Conservation (phyloP, 2,329 filamentous ascomycete species). For the Pyricularia pennisetigena region DNA sequence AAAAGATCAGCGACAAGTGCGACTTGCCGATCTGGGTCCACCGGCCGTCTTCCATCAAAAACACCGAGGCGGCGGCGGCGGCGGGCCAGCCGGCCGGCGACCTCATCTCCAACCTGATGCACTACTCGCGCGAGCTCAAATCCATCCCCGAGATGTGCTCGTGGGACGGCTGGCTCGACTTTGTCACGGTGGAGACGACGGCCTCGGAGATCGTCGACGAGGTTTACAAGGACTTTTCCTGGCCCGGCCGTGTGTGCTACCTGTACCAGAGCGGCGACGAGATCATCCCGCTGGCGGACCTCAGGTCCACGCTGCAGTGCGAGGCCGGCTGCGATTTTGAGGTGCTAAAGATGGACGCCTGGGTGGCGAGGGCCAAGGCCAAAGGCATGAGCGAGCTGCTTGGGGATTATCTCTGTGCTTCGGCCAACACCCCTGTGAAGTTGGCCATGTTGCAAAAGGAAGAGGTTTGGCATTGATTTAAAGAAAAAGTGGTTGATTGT, state of each 20-base stretch:
- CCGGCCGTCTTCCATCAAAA: slow-evolving; percentile 13
- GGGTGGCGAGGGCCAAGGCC: slow-evolving; percentile 7
- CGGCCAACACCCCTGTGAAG: slow-evolving; percentile 3
- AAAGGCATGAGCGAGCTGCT: slow-evolving; percentile 7
- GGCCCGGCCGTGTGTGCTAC: slow-evolving; percentile 3
- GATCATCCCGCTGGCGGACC: slow-evolving; percentile 5
- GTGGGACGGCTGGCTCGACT: slow-evolving; percentile 8
- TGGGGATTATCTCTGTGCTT: slow-evolving; percentile 6
- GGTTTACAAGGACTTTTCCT: neutral
- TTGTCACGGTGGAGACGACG: slow-evolving; percentile 7
- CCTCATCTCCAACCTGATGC: slow-evolving; percentile 10
- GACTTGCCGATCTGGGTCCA: slow-evolving; percentile 18
- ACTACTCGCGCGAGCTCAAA: neutral
- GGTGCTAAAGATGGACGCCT: slow-evolving; percentile 7
- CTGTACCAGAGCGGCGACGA: slow-evolving; percentile 7
- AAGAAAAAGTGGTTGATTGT: no score
- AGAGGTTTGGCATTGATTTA: slow-evolving; percentile 4
- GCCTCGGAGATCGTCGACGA: slow-evolving; percentile 3
- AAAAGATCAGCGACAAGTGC: neutral
- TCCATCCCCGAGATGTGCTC: slow-evolving; percentile 5
- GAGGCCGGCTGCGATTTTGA: neutral
- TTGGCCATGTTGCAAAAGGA: slow-evolving; percentile 1
- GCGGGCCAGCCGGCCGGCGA: slow-evolving; percentile 7
- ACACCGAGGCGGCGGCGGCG: neutral
- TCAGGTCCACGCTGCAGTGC: slow-evolving; percentile 4